A percentile compares a stretch with the other conserved stretches of the same genome.
Evolutionary conservation across 2,329 filamentous ascomycete genomes (phyloP).

Genomic region (Diplodia mutila): DNA sequence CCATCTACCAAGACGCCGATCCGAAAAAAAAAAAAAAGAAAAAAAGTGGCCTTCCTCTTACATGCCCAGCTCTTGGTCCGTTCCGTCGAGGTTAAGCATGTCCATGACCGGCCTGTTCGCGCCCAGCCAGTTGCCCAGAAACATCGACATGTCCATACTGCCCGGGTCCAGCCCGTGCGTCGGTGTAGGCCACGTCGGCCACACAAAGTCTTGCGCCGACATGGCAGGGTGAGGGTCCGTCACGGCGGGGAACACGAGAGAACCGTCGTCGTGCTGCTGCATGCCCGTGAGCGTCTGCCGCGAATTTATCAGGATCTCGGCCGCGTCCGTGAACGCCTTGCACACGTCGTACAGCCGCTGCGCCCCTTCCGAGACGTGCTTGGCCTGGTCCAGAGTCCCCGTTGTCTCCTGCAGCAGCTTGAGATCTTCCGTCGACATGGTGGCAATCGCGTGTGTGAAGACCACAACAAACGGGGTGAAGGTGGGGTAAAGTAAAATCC

Average conservation of each 20-base stretch:
- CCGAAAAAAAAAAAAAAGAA: too few species aligned
- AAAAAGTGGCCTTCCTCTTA: too few species aligned
- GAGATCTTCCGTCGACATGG: slow-evolving; percentile 24
- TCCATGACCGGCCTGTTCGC: slow-evolving; percentile 17
- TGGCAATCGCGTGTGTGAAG: slow-evolving; percentile 29
- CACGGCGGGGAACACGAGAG: slow-evolving; percentile 34
- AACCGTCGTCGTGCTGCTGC: slow-evolving; percentile 28
- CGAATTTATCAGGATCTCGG: slow-evolving; percentile 26
- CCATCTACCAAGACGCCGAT: neutral
- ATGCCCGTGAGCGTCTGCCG: slow-evolving; percentile 27
- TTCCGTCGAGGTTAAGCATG: slow-evolving; percentile 8
- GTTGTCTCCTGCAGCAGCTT: slow-evolving; percentile 27
- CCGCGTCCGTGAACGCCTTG: slow-evolving; percentile 27
- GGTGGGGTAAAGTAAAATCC: slow-evolving; percentile 28
- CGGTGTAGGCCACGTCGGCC: slow-evolving; percentile 2
- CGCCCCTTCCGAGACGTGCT: slow-evolving; percentile 26
- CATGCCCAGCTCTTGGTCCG: neutral
- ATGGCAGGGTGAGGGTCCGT: slow-evolving; percentile 30
- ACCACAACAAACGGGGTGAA: slow-evolving; percentile 29
- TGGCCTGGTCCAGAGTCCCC: slow-evolving; percentile 24
- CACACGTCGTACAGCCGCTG: slow-evolving; percentile 27
- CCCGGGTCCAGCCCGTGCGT: neutral
- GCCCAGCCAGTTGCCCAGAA: slow-evolving; percentile 19
- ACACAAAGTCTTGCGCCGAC: slow-evolving; percentile 33
- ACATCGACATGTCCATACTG: slow-evolving; percentile 21